phyloP scores from a whole-genome alignment of 2,329 filamentous ascomycete species.

The Teratosphaeria epicoccoides region DNA sequence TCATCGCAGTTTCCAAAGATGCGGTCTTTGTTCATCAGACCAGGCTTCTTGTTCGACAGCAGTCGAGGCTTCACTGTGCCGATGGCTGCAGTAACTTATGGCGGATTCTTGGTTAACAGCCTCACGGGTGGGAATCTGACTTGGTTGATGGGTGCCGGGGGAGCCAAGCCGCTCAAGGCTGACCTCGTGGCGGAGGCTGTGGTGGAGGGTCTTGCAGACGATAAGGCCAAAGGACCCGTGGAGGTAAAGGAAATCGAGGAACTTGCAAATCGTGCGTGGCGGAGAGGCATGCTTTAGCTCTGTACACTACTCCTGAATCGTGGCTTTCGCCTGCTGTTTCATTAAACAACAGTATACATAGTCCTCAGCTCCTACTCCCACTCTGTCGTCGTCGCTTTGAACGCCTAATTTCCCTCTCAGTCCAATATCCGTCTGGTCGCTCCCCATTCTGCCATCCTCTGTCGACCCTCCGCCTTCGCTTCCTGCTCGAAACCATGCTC shows the following conservation, averaged over 20 bases:
- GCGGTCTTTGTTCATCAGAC: conserved; percentile 70
- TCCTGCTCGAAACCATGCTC: neutral
- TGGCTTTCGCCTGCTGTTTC: neutral
- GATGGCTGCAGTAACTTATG: conserved; percentile 65
- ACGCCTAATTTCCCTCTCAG: conserved; percentile 21
- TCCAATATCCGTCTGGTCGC: conserved; percentile 23
- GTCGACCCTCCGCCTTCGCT: conserved; percentile 15
- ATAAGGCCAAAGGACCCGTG: conserved; percentile 60
- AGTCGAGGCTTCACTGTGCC: conserved; percentile 74
- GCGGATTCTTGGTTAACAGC: conserved; percentile 66
- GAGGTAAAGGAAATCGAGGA: conserved; percentile 72
- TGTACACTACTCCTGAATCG: neutral
- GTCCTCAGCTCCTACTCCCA: neutral
- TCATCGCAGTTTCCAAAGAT: conserved; percentile 60
- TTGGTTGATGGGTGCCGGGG: conserved; percentile 69
- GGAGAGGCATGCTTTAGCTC: conserved; percentile 71
- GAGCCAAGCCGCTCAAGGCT: conserved; percentile 75
- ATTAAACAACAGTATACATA: neutral
- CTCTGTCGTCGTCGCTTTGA: neutral
- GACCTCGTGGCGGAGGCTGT: conserved; percentile 82
- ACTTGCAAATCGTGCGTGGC: conserved; percentile 73
- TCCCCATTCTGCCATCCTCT: conserved; percentile 26
- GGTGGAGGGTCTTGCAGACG: conserved; percentile 73
- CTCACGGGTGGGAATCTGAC: conserved; percentile 66
- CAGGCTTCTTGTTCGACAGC: conserved; percentile 81